Evolutionary conservation across 129 eudicot genomes (phyloP).

Genomic region (Scalesia atractyloides): DNA sequence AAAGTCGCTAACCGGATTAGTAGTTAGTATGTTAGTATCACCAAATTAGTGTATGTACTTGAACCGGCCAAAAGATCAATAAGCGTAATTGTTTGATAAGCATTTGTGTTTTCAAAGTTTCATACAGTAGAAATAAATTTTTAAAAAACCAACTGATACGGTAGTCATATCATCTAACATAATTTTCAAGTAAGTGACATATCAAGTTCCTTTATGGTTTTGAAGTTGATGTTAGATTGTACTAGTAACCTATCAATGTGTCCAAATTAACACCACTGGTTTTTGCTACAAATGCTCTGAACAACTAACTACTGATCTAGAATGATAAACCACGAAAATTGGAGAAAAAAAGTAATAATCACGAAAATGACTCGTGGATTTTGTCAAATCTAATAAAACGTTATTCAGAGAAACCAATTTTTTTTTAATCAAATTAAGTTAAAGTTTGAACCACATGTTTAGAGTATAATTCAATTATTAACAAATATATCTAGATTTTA

Average conservation of each 20-base stretch:
- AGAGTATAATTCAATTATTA: not conserved
- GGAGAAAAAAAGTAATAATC: not conserved
- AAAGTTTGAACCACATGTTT: slow-evolving; percentile 8
- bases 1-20: no score
- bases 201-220: not conserved
- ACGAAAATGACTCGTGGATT: not conserved
- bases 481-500: not conserved
- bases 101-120: no score
- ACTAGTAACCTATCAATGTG: not conserved
- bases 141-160: no score
- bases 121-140: no score
- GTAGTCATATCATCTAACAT: no score
- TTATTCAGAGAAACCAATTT: not conserved
- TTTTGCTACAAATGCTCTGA: not conserved
- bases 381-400: slow-evolving; percentile 11
- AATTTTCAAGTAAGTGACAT: no score
- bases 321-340: not conserved
- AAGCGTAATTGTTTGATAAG: no score
- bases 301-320: not conserved
- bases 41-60: no score
- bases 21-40: no score
- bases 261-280: not conserved
- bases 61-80: no score
- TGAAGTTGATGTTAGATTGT: not conserved
- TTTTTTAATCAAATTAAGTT: not conserved